Percentiles rank a stretch among this genome's conserved stretches.
Evolutionary conservation across 179 eudicot species (phyloP).

Genomic region (Actinidia arguta): DNA sequence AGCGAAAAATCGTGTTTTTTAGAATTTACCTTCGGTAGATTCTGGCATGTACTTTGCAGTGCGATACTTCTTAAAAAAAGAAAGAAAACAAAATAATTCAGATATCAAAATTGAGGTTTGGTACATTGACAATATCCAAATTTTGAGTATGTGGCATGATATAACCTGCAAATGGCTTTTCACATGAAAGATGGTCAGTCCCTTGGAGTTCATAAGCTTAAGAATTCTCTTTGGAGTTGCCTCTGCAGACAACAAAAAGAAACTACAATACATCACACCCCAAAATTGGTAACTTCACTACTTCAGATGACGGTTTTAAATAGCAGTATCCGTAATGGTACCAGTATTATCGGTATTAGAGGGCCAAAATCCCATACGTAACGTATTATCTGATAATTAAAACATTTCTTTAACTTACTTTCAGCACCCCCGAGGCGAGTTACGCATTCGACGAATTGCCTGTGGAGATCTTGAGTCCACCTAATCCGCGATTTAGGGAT

Average conservation of each 20-base stretch:
- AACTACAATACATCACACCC: too few species aligned
- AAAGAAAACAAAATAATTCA: neutral
- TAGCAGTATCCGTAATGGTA: too few species aligned
- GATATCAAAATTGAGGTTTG: neutral
- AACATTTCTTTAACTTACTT: constrained; percentile 49
- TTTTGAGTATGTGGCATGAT: neutral
- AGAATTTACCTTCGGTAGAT: constrained; percentile 66
- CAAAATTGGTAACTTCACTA: too few species aligned
- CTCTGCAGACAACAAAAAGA: too few species aligned
- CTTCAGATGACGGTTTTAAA: too few species aligned
- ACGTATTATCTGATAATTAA: too few species aligned
- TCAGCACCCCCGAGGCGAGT: constrained; percentile 85
- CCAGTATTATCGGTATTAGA: too few species aligned
- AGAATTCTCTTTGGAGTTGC: constrained; percentile 98
- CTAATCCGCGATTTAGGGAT: constrained; percentile 63
- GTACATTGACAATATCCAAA: too few species aligned
- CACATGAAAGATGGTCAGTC: constrained; percentile 92
- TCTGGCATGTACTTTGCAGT: constrained; percentile 81
- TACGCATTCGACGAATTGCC: constrained; percentile 83
- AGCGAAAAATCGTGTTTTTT: too few species aligned
- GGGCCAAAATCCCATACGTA: too few species aligned
- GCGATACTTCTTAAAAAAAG: constrained; percentile 75
- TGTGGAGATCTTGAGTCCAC: constrained; percentile 36
- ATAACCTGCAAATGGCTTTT: constrained; percentile 93
- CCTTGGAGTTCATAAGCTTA: constrained; percentile 86